Base-by-base conservation (phyloP, 805 yeast species). In the Hemisphaericaspora nanyangensis region DNA sequence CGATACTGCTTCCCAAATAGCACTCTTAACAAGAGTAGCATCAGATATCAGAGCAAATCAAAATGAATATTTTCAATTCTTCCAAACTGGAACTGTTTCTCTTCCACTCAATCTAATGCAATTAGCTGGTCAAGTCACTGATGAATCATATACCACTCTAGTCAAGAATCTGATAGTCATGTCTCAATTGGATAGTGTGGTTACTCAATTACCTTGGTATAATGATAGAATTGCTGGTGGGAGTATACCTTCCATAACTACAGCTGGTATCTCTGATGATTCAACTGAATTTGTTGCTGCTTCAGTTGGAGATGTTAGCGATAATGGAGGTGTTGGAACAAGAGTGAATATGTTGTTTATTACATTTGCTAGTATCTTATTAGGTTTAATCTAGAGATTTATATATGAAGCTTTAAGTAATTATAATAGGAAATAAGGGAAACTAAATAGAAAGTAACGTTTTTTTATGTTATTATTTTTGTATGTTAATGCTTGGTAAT, bases 151-250 rank as follows among this genome's bases (percentile, higher is more conserved):
- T 44, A 65, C 70, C 17, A 60, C 70, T 6, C 50, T 59, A 41
- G 51, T 63, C 46, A 48, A 52, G 27, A 40, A 58, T 34, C 33
- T 53, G 15, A 45, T 42, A 3, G 31, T 58, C 13, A 42, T 57
- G 34, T 33, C 29, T 18, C 47, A 43, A 31, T 54, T 65, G 45
- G 50, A 43, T 44, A 31, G 44, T 3, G 63, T 51, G 45, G 71
- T 68, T 25, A 57, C 66, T 16, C 48, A 50, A 18, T 59, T 66
- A 48, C 70, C 70, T 16, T 66, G 72, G 72, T 63, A 55, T 57
- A 40, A 31, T 17, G 37, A 47, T n/a, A 40, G 53, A 37, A 38
- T 49, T 25, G 40, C 38, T 11, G 48, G 26, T 5, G 45, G 13
- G n/a, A 31, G 17, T 6, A 38, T 25, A 7, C 36, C 19, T 5